Base-by-base conservation (phyloP, 2,329 filamentous ascomycete genomes). In the Tolypocladium sp. region DNA sequence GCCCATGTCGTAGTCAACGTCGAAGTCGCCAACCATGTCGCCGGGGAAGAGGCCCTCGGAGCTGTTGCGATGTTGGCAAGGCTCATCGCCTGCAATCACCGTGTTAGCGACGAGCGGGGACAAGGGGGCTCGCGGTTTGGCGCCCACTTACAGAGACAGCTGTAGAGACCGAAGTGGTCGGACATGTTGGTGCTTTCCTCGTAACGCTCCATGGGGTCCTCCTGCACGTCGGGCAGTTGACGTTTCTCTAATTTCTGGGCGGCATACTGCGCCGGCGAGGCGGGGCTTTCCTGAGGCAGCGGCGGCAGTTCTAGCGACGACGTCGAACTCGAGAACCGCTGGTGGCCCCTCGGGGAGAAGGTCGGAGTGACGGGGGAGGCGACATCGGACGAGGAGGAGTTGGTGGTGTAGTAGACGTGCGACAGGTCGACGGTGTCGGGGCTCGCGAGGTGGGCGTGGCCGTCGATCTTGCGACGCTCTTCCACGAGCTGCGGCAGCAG, bases 181-280 rank as follows among this genome's bases (percentile, higher is more conserved):
- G 55, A 59, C 59, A 49, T 53, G 59, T 58, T 27, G 59, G 60
- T 30, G 46, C 68, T 77, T 57, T 81, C 80, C 35, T 86, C 83
- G 27, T 89, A 89, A 58, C 82, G 82, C 70, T 92, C 89, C 49
- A 86, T 75, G 2, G 89, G 86, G 68, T 96, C 92, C 72, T 97
- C 92, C 68, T 92, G 84, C 25, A 97, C 89, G 67, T 94, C 90
- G 20, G 91, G 89, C 62, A 97, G 79, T 57, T 81, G 82, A 61
- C 84, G 81, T 74, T 90, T 90, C 66, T 80, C 79, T 0, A 83
- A 76, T 63, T 85, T 83, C 62, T 66, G 65, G 57, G 68, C 62
- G 76, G 74, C 54, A 56, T 66, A 65, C 75, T 65, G 65, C 44
- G 68, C 56, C 9, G 65, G 62, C 37, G 65, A 63, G 15, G 60